Evolutionary conservation across 495 filamentous ascomycete species (phyloP).

Genomic region (Penicillium malachiteum): DNA sequence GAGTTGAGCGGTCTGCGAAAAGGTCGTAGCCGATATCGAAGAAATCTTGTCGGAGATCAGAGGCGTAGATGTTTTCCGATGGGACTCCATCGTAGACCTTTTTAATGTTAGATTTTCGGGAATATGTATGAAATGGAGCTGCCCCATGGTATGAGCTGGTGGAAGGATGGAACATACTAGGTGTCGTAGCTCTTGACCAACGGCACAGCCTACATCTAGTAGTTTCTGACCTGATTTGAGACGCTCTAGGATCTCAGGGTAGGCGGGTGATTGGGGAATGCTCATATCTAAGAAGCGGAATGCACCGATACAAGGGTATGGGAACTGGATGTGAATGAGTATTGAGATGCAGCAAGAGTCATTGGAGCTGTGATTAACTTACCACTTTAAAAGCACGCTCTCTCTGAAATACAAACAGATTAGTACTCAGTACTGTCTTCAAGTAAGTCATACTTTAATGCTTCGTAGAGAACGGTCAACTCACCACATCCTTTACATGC

Average conservation of each 20-base stretch:
- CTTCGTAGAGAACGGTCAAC: constrained; percentile 5
- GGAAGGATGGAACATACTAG: constrained; percentile 16
- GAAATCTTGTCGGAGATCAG: constrained; percentile 41
- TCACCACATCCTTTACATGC: constrained; percentile 48
- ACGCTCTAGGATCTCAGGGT: constrained; percentile 39
- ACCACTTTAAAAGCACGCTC: constrained; percentile 24
- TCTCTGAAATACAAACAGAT: constrained; percentile 3
- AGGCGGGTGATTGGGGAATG: constrained; percentile 28
- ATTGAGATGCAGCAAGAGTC: background rate
- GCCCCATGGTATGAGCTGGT: background rate
- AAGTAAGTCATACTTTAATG: background rate
- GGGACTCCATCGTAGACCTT: constrained; percentile 31
- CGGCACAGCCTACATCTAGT: constrained; percentile 42
- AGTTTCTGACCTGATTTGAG: constrained; percentile 36
- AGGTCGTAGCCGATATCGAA: constrained; percentile 49
- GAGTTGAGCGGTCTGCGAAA: constrained; percentile 41
- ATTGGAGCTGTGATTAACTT: background rate
- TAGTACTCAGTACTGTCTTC: background rate
- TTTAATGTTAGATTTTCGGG: background rate
- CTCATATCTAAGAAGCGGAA: constrained; percentile 52
- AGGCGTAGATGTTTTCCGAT: constrained; percentile 34
- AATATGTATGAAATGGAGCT: no score
- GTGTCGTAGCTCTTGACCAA: constrained; percentile 42
- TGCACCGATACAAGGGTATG: constrained; percentile 54
- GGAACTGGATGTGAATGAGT: constrained; percentile 22